Conservation (phyloP, 2,329 filamentous ascomycete species). For the Akanthomyces uredinophilus region DNA sequence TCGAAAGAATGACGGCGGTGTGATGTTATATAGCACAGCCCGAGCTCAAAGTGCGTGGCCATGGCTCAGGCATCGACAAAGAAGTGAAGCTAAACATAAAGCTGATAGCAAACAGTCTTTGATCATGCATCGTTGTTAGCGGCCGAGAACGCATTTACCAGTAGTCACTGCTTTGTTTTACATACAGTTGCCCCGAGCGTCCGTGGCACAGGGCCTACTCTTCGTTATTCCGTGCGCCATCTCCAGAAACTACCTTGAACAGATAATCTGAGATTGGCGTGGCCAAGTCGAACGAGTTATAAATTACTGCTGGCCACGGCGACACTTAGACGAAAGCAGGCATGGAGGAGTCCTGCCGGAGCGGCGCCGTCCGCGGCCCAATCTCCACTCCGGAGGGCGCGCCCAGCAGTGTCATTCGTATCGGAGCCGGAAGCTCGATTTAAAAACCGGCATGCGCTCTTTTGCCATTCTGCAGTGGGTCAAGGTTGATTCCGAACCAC, state of each 20-base stretch:
- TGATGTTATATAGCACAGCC: background rate
- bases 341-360: background rate
- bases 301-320: background rate
- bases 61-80: background rate
- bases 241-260: background rate
- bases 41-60: background rate
- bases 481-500: too few relatives aligned
- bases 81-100: background rate
- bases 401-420: background rate
- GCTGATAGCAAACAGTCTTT: background rate
- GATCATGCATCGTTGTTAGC: background rate
- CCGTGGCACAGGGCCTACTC: background rate
- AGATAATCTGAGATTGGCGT: background rate
- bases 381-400: conserved; percentile 7
- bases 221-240: background rate
- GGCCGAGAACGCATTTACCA: background rate
- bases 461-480: background rate
- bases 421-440: background rate
- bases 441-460: background rate
- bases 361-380: background rate
- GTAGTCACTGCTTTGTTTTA: background rate
- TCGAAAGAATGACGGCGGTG: background rate
- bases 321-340: background rate
- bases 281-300: background rate
- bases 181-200: background rate